Evolutionary conservation across 345 rosid genomes (phyloP).

Genomic region (Mangifera indica): DNA sequence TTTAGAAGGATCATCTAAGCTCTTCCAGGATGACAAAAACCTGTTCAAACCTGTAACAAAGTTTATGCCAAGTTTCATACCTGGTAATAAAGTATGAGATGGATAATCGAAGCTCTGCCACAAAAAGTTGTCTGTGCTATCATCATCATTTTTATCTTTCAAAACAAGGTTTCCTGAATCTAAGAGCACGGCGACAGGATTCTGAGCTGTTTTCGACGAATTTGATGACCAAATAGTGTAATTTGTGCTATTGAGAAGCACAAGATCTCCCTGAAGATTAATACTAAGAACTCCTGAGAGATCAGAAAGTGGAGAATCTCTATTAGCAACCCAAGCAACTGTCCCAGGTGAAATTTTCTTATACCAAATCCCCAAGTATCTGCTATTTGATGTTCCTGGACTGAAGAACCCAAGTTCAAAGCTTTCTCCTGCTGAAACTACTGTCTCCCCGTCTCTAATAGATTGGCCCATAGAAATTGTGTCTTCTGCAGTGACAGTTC

Average conservation of each 20-base stretch:
- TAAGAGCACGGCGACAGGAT: slow-evolving; percentile 43
- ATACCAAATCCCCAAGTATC: slow-evolving; percentile 49
- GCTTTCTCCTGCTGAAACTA: slow-evolving; percentile 26
- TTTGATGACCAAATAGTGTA: slow-evolving; percentile 39
- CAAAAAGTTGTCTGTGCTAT: slow-evolving; percentile 5
- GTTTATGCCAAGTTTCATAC: slow-evolving; percentile 52
- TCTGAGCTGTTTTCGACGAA: slow-evolving; percentile 15
- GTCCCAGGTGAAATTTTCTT: slow-evolving; percentile 24
- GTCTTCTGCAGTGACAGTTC: slow-evolving; percentile 11
- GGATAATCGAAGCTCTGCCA: slow-evolving; percentile 71
- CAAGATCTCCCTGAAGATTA: slow-evolving; percentile 21
- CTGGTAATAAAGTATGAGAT: slow-evolving; percentile 41
- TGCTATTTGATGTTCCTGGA: slow-evolving; percentile 20
- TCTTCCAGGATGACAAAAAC: slow-evolving; percentile 45
- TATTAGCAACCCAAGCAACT: slow-evolving; percentile 51
- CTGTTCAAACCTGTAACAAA: slow-evolving; percentile 28
- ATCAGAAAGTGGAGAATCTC: slow-evolving; percentile 34
- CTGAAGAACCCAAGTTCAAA: slow-evolving; percentile 40
- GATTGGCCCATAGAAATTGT: slow-evolving; percentile 16
- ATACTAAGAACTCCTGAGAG: slow-evolving; percentile 32
- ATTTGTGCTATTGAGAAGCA: slow-evolving; percentile 19
- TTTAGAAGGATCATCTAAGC: slow-evolving; percentile 37
- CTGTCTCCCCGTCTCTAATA: slow-evolving; percentile 28
- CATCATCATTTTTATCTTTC: slow-evolving; percentile 21
- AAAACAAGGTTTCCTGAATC: slow-evolving; percentile 50